Evolutionary conservation across 78 protist species (phyloP).

Genomic region (Bodo saltans): DNA sequence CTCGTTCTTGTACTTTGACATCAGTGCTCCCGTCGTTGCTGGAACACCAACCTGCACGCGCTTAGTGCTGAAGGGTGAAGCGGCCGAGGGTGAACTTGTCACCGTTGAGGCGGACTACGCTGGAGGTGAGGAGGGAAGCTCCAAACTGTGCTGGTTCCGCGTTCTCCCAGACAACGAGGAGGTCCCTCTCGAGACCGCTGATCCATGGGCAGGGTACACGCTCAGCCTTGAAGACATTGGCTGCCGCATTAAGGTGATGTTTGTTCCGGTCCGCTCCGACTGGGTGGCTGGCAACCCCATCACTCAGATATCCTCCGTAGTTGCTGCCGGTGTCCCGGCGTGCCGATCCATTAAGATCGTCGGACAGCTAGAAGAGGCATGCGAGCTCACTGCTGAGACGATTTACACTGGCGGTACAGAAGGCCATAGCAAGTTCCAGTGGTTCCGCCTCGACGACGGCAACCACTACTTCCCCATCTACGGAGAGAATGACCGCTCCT

Average conservation of each 20-base stretch:
- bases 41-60: conserved; percentile 5
- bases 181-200: not conserved
- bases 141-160: not conserved
- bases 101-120: conserved; percentile 12
- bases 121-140: conserved; percentile 23
- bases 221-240: conserved; percentile 14
- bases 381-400: not conserved
- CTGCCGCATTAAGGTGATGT: not conserved
- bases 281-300: not conserved
- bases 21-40: conserved; percentile 2
- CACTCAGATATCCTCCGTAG: not conserved
- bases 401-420: conserved; percentile 11
- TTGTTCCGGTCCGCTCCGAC: conserved; percentile 17
- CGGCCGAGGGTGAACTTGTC: conserved; percentile 6
- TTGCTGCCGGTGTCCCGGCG: conserved; percentile 16
- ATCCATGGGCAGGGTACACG: conserved; percentile 4
- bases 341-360: not conserved
- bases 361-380: not conserved
- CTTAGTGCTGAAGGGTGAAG: conserved; percentile 15
- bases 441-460: conserved; percentile 28
- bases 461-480: not conserved
- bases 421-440: conserved; percentile 19
- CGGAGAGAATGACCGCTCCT: not conserved
- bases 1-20: conserved; percentile 2
- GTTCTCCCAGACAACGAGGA: not conserved